These are phyloP conservation scores for Ganoderma multipileum DNA, from an alignment of 1,284 basidiomycete species.

Conservation along the genomic window DNA sequence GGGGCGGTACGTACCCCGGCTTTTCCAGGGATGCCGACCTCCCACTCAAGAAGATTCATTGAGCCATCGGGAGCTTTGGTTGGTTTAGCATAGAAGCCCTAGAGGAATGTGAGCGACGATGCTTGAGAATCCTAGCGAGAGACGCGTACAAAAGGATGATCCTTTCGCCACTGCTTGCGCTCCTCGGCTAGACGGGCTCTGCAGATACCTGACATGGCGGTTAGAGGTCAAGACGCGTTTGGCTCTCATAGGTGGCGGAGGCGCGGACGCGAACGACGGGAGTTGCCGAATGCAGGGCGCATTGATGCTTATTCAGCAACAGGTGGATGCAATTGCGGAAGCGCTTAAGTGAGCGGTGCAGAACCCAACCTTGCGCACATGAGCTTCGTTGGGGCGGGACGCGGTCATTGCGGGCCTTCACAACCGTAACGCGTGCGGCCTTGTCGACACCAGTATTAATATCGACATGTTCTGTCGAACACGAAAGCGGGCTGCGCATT, in stretches of 20 bases:
- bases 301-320: constrained; percentile 19
- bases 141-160: constrained; percentile 94
- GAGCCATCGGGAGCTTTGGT: constrained; percentile 90
- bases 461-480: constrained; percentile 12
- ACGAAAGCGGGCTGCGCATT: constrained; percentile 8
- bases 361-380: background rate
- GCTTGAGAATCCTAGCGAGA: constrained; percentile 7
- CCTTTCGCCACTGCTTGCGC: constrained; percentile 98
- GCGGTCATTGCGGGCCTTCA: background rate
- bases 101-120: constrained; percentile 26
- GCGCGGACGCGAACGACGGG: constrained; percentile 23
- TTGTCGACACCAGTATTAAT: constrained; percentile 5
- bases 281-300: constrained; percentile 16
- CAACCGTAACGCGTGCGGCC: background rate
- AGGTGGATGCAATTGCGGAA: background rate
- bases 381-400: background rate
- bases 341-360: background rate
- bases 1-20: constrained; percentile 61
- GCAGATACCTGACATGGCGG: constrained; percentile 80
- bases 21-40: constrained; percentile 95
- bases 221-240: constrained; percentile 21
- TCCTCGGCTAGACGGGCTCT: constrained; percentile 92
- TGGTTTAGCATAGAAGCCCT: constrained; percentile 98
- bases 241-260: constrained; percentile 22
- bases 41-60: constrained; percentile 98